Percentiles rank a stretch among this genome's conserved stretches.
Evolutionary conservation across 2,329 filamentous ascomycete genomes (phyloP).

Genomic region (Myriosclerotinia duriaeana): DNA sequence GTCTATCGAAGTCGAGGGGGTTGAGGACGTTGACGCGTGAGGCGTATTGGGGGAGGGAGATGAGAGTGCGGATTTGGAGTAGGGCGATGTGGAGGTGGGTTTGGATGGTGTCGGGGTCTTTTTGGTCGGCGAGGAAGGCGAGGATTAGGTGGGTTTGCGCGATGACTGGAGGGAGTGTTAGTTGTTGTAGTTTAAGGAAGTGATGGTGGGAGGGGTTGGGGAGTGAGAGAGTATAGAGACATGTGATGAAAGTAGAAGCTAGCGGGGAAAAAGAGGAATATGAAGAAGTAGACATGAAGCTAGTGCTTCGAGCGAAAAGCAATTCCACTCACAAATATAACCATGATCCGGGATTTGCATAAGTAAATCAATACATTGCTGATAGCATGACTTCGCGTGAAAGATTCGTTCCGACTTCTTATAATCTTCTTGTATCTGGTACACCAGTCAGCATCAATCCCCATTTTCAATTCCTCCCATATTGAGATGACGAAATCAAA

Average conservation of each 20-base stretch:
- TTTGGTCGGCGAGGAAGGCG: neutral
- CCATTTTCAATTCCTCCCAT: no score
- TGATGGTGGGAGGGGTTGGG: no score
- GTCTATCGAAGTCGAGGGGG: neutral
- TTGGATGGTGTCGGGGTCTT: neutral
- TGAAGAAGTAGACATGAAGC: neutral
- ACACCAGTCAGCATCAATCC: neutral
- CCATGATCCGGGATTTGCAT: neutral
- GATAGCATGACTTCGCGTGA: neutral
- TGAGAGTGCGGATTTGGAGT: neutral
- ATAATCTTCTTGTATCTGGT: neutral
- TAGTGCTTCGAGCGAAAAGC: neutral
- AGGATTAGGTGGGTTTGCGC: constrained; percentile 4
- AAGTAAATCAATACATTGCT: constrained; percentile 2
- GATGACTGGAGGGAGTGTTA: neutral
- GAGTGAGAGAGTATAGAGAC: neutral
- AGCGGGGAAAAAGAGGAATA: neutral
- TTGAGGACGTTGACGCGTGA: neutral
- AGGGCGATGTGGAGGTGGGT: neutral
- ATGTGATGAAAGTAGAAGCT: neutral
- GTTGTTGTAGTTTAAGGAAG: neutral
- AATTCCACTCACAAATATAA: neutral
- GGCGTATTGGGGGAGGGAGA: neutral
- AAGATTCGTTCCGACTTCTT: neutral
- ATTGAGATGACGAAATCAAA: neutral